phyloP scores from a whole-genome alignment of 306 rosid species.

The Phaseolus lunatus region DNA sequence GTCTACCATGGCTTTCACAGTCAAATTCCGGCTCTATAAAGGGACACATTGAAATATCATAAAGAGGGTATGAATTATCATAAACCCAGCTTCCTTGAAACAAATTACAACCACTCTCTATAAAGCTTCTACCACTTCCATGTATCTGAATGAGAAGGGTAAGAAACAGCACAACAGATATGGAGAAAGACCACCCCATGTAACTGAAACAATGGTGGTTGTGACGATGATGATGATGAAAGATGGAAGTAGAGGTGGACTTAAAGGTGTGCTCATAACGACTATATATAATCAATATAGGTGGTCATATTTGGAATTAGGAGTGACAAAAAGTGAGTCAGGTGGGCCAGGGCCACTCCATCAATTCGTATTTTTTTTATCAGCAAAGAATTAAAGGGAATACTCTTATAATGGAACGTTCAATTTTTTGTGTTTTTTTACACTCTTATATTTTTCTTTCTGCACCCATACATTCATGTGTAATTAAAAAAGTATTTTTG shows the following conservation, averaged over 20 bases:
- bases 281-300: not conserved
- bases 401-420: too few species aligned
- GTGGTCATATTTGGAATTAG: not conserved
- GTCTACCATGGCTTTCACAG: slow-evolving; percentile 70
- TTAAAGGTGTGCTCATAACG: slow-evolving; percentile 11
- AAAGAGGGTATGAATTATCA: slow-evolving; percentile 67
- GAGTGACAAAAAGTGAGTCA: too few species aligned
- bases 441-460: too few species aligned
- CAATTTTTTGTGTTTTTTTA: too few species aligned
- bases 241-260: not conserved
- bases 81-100: slow-evolving; percentile 69
- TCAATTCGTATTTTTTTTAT: too few species aligned
- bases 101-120: slow-evolving; percentile 54
- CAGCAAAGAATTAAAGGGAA: too few species aligned
- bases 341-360: too few species aligned
- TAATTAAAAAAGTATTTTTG: too few species aligned
- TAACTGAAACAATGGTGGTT: not conserved
- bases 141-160: slow-evolving; percentile 35
- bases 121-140: slow-evolving; percentile 21
- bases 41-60: slow-evolving; percentile 60
- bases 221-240: not conserved
- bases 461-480: too few species aligned
- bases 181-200: slow-evolving; percentile 46
- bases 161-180: slow-evolving; percentile 10
- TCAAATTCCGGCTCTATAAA: slow-evolving; percentile 68